A percentile compares a stretch with the other conserved stretches of the same genome.
phyloP scores from a whole-genome alignment of 805 yeast genomes.

The Maudiozyma saulgeensis region DNA sequence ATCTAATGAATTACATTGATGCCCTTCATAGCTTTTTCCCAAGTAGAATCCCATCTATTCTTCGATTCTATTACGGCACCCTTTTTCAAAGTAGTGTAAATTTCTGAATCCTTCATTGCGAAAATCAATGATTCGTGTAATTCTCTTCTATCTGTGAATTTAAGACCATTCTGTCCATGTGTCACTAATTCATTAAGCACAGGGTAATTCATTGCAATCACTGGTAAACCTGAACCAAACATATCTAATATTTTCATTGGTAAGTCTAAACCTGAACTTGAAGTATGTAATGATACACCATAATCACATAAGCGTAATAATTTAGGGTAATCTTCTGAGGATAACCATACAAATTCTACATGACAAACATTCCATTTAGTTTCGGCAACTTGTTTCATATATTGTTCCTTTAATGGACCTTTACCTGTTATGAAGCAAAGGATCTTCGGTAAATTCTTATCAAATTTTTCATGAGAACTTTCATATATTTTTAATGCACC shows the following conservation, averaged over 20 bases:
- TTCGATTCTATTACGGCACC: conserved; percentile 73
- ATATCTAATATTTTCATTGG: conserved; percentile 97
- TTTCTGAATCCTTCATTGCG: conserved; percentile 27
- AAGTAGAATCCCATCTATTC: conserved; percentile 65
- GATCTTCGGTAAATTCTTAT: conserved; percentile 36
- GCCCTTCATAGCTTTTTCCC: conserved; percentile 39
- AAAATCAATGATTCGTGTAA: conserved; percentile 36
- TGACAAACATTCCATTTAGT: conserved; percentile 40
- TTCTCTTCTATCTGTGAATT: conserved; percentile 37
- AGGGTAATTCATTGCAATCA: conserved; percentile 63
- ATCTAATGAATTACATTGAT: conserved; percentile 12
- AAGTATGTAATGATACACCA: conserved; percentile 82
- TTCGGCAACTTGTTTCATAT: conserved; percentile 36
- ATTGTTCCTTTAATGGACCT: conserved; percentile 67
- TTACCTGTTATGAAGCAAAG: conserved; percentile 88
- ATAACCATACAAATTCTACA: conserved; percentile 66
- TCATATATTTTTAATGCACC: conserved; percentile 61
- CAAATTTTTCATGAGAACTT: conserved; percentile 16
- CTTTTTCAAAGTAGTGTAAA: conserved; percentile 36
- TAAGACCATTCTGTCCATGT: conserved; percentile 59
- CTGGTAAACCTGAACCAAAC: conserved; percentile 95
- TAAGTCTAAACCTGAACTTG: conserved; percentile 86
- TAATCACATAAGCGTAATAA: conserved; percentile 70
- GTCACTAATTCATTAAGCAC: conserved; percentile 73
- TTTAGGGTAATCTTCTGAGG: conserved; percentile 68